These are phyloP conservation scores for Oryza meyeriana DNA, from an alignment of 176 grass and related monocot genomes.

Conservation along the genomic window DNA sequence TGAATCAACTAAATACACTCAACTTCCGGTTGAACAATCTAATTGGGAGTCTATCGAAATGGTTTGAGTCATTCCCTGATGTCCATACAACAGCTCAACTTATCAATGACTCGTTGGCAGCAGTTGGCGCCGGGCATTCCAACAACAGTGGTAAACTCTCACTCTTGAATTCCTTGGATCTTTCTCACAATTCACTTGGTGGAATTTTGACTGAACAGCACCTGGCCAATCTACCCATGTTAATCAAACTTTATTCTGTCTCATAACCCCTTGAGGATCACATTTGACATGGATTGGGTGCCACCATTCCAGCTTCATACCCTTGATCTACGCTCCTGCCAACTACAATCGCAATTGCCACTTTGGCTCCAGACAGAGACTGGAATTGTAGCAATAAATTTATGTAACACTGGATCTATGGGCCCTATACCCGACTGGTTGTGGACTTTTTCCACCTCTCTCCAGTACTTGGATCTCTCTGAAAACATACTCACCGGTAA, in stretches of 20 bases:
- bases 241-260: too few species aligned
- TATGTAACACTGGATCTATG: not conserved
- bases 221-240: too few species aligned
- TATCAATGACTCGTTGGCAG: not conserved
- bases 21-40: not conserved
- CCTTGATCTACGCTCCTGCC: constrained; percentile 3
- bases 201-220: not conserved
- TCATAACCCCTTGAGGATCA: too few species aligned
- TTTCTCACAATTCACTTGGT: not conserved
- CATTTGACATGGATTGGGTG: too few species aligned
- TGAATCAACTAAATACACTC: too few species aligned
- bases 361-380: constrained; percentile 9
- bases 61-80: not conserved
- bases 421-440: constrained; percentile 1
- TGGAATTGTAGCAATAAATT: not conserved
- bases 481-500: not conserved
- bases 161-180: not conserved
- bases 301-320: constrained; percentile 28
- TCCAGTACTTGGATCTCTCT: not conserved
- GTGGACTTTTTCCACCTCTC: not conserved
- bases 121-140: not conserved
- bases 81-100: not conserved
- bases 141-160: not conserved
- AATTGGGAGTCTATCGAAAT: too few species aligned
- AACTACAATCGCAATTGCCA: constrained; percentile 16